Percentiles rank a stretch among this genome's conserved stretches.
Conservation (phyloP, 2,329 filamentous ascomycete species). For the Neophaeococcomyces aloes region DNA sequence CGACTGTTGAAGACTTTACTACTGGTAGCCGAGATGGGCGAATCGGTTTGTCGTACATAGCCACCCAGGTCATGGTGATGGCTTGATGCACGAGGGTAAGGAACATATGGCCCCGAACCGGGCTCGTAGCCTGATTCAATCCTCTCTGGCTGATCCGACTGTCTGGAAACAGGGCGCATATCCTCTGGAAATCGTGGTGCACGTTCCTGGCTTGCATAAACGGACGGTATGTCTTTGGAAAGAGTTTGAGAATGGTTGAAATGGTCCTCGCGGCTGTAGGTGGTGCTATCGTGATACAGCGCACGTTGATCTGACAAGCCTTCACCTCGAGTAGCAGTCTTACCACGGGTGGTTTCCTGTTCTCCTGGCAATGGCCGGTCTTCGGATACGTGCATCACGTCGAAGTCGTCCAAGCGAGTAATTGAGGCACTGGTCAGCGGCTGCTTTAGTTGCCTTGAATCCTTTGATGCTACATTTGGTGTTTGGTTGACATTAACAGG, state of each 20-base stretch:
- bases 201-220: not conserved
- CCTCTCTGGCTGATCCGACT: not conserved
- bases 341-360: not conserved
- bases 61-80: not conserved
- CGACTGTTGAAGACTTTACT: not conserved
- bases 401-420: slow-evolving; percentile 2
- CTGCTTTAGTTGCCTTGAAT: not conserved
- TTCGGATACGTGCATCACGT: slow-evolving; percentile 5
- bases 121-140: not conserved
- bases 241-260: not conserved
- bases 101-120: not conserved
- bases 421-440: slow-evolving; percentile 7
- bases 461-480: not conserved
- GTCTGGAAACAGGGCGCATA: not conserved
- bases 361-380: not conserved
- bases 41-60: not conserved
- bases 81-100: not conserved
- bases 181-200: slow-evolving; percentile 5
- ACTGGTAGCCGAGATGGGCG: not conserved
- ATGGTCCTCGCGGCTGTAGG: not conserved
- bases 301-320: too few relatives aligned
- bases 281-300: not conserved
- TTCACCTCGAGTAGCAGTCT: not conserved
- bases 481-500: not conserved
- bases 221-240: slow-evolving; percentile 3